Evolutionary conservation across 148 eudicot species (phyloP).

Genomic region (Camellia japonica): DNA sequence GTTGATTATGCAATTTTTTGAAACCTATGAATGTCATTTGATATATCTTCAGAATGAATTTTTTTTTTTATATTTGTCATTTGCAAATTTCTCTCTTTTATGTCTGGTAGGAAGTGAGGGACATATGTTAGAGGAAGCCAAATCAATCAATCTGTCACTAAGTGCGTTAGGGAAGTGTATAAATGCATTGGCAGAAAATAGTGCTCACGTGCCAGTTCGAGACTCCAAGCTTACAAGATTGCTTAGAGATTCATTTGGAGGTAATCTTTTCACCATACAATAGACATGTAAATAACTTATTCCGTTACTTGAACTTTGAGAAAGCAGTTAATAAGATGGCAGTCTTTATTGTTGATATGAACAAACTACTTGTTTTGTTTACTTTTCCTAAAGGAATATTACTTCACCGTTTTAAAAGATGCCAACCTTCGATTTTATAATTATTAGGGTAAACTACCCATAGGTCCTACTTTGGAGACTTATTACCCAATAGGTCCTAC

Average conservation of each 20-base stretch:
- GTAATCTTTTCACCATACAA: conserved; percentile 31
- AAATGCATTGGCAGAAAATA: conserved; percentile 97
- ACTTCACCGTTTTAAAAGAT: neutral
- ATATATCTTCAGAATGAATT: neutral
- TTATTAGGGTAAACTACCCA: too few relatives aligned
- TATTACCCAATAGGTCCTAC: too few relatives aligned
- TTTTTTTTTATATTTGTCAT: neutral
- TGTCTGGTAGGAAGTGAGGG: conserved; percentile 87
- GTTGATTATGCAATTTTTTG: too few relatives aligned
- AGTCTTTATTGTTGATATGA: neutral
- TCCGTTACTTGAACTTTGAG: neutral
- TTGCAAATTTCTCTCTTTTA: neutral
- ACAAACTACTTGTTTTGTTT: neutral
- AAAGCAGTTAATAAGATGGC: conserved; percentile 2
- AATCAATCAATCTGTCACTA: conserved; percentile 91
- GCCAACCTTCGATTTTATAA: neutral
- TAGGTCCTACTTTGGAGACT: too few relatives aligned
- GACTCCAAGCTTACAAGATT: conserved; percentile 96
- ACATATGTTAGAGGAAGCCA: conserved; percentile 91
- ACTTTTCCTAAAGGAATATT: neutral
- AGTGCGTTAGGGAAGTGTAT: conserved; percentile 97
- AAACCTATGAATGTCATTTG: too few relatives aligned
- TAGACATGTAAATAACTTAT: neutral
- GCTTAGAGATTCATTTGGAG: conserved; percentile 98
- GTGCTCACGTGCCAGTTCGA: conserved; percentile 94